Evolutionary conservation across 371 early-diverging fungal species (phyloP), one percentile per base, ranked within the genome.

Genomic region (Mortierella sp.): DNA sequence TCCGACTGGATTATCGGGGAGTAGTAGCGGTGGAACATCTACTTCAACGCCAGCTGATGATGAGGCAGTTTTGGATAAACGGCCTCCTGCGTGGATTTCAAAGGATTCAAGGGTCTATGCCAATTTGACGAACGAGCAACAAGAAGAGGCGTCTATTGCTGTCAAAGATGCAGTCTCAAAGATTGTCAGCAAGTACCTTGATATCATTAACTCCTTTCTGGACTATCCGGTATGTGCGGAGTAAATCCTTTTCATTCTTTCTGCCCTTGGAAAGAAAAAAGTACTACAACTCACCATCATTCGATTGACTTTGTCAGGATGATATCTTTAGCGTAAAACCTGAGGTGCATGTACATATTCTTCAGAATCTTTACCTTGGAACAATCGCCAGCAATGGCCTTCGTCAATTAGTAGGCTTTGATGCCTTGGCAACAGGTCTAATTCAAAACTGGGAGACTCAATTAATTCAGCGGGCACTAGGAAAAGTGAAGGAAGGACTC

Each of bases 401-500:
- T 29, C 56, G 79, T n/a, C 70, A 69, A 28, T 40, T 78, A 28
- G 47, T 78, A 8, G 70, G 73, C 26, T 78, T 78, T 26, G 79
- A 78, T 55, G 57, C 70, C 17, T 58, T 73, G 54, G 70, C 67
- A 3, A 70, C 63, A 19, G 73, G 79, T 2, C 40, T 73, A 57
- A 72, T 72, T 32, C 68, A 78, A 47, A 68, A 78, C 47, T 78
- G 79, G 79, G 79, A 78, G 45, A 70, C 63, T 0, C 68, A 64
- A 51, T 29, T 78, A 35, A 66, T 78, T 29, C 70, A 64, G 0
- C 69, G 63, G 9, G 64, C 70, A 10, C 55, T 78, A 34, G 54
- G 45, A 35, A 66, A 51, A 28, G 53, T 70, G 23, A 73, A 69
- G 34, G 59, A 61, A 15, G 73, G 59, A 31, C 32, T 76, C 1